Percentiles rank a stretch among this genome's conserved stretches.
Evolutionary conservation across 768 basidiomycete genomes (phyloP).

Genomic region (Suillus subalutaceus): DNA sequence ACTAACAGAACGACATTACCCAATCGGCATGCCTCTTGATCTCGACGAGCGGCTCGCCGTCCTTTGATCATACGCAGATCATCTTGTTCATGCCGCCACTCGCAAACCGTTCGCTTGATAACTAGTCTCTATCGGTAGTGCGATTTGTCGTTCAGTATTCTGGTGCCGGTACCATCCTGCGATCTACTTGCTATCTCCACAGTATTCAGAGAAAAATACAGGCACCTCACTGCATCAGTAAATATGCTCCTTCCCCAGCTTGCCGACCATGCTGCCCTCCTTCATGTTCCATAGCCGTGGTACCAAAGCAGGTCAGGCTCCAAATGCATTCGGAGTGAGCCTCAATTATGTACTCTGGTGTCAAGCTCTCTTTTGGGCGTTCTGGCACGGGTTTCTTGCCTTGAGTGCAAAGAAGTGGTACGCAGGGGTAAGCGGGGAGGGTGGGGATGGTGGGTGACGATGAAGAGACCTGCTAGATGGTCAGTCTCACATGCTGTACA

Average conservation of each 20-base stretch:
- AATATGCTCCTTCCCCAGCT: background rate
- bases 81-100: background rate
- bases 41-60: background rate
- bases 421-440: no score
- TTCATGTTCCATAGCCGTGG: background rate
- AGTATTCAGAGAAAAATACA: conserved; percentile 18
- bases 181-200: conserved; percentile 12
- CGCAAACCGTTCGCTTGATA: background rate
- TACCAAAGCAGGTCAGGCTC: background rate
- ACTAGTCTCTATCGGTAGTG: background rate
- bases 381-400: background rate
- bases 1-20: background rate
- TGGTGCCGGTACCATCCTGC: conserved; percentile 14
- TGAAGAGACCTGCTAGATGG: no score
- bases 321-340: background rate
- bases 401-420: no score
- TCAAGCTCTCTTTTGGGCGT: background rate
- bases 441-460: no score
- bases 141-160: background rate
- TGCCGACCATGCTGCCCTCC: background rate
- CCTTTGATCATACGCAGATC: background rate
- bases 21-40: background rate
- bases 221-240: background rate
- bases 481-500: no score
- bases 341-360: background rate